Evolutionary conservation across 1,139 yeast genomes (phyloP), one percentile per base, ranked within the genome.

Genomic region (Kodamaea alishanica): DNA sequence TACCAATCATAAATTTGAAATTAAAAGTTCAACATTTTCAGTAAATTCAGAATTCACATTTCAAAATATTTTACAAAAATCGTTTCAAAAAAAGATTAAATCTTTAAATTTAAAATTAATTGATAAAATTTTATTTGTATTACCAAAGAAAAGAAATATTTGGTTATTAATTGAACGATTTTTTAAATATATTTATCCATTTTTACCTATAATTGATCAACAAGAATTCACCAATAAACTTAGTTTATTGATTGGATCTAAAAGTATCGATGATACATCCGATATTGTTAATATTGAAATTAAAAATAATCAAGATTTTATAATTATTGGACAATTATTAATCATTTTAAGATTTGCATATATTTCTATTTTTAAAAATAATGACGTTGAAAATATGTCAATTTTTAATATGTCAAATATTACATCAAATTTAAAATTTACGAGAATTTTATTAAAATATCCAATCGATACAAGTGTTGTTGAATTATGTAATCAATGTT

Each of bases 391-490:
- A 12, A 52, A 52, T 34, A 43, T 43, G 15, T 41, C 41, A n/a
- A 40, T 32, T 8, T 29, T 41, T 24, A 20, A 37, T 2, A 10
- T 30, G 10, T 31, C 24, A 11, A 29, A 37, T n/a, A 45, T 46
- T 1, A 32, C 43, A 4, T 44, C 46, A n/a, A 43, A 47, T 20
- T 47, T 47, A n/a, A 42, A 40, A 7, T 55, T 53, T 3, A 46
- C 52, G 24, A 47, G 45, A 12, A 44, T 47, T 15, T 46, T 70
- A 8, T 31, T 56, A 34, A 41, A 48, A 8, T 43, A 58, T 40
- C 72, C 73, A 2, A 58, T 74, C 6, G 55, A 56, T 26, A 51
- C 67, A 2, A 56, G 55, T 12, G 56, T 55, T 26, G 52, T 70
- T 6, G 51, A 50, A 3, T 37, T 61, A 7, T 64, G 70, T 0